Base-by-base conservation (phyloP, 208 protist genomes). In the Crithidia expoeki region DNA sequence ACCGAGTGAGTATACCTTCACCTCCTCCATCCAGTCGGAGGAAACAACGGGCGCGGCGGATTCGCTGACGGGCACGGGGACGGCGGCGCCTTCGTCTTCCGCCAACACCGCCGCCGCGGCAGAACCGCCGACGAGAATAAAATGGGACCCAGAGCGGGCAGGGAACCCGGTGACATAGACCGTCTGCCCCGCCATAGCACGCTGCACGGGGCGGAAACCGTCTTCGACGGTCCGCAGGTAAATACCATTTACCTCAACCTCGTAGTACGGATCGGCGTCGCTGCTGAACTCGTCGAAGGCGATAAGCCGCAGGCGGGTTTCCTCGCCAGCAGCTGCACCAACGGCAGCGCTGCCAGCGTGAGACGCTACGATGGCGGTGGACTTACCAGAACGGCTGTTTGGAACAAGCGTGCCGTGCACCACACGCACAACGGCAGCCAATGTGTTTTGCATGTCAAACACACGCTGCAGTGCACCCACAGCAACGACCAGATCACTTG, bases 231-330 rank as follows among this genome's bases (percentile, higher is more conserved):
- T 89, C 14, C 76, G 80, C 42, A 93, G 32, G 21, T 81, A 80
- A 21, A 94, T 36, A n/a, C 65, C 42, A 6, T 73, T 40, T n/a
- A 86, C 64, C 21, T 55, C 63, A 38, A 85, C 74, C 19, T 77
- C 73, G 47, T 89, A 83, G 64, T 82, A 90, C 5, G 86, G 86
- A 52, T 90, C 84, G 28, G 73, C 80, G 47, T 92, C 86, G 63
- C 84, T 89, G 30, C 81, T 80, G 65, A 84, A 82, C 58, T 94
- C 86, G 64, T 92, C 86, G 42, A 92, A 72, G 17, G 80, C 89
- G 14, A 87, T 70, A 0, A 92, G n/a, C 17, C 73, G 72, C 19
- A 23, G 62, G 2, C 61, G 27, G 2, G 28, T 25, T 6, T 33
- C 25, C 4, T n/a, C n/a, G n/a, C n/a, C n/a, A n/a, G n/a, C n/a